Percentiles rank a stretch among this genome's conserved stretches.
These are phyloP conservation scores for Calonectria multiphialidica DNA, from an alignment of 2,329 filamentous ascomycete genomes.

Conservation along the genomic window DNA sequence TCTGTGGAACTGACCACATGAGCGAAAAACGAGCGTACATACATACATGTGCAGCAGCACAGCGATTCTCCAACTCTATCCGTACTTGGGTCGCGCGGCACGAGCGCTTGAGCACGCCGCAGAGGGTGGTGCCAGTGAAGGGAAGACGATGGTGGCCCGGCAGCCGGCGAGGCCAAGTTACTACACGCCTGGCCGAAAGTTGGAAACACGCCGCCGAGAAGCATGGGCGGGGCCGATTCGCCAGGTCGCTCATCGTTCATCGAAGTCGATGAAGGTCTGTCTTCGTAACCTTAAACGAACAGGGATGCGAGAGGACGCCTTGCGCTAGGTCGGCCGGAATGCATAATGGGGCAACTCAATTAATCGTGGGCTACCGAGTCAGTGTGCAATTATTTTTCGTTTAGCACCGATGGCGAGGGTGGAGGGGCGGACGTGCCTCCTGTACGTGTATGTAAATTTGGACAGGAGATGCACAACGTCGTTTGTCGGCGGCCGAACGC, in stretches of 20 bases:
- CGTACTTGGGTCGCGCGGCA: constrained; percentile 31
- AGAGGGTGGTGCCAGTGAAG: constrained; percentile 24
- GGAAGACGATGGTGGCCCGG: constrained; percentile 16
- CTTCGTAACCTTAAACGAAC: constrained; percentile 24
- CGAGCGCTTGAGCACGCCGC: constrained; percentile 35
- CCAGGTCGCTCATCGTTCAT: constrained; percentile 17
- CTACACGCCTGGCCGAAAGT: constrained; percentile 34
- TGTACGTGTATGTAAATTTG: constrained; percentile 1
- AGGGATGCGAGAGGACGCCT: constrained; percentile 12
- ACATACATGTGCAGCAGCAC: not conserved
- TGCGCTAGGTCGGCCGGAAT: constrained; percentile 18
- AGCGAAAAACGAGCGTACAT: not conserved
- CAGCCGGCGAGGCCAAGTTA: constrained; percentile 12
- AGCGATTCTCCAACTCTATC: not conserved
- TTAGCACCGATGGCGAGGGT: constrained; percentile 13
- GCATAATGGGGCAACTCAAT: constrained; percentile 17
- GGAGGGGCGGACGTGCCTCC: constrained; percentile 3
- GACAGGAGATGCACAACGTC: constrained; percentile 13
- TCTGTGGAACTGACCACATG: not conserved
- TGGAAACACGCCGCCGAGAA: constrained; percentile 37
- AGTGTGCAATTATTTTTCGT: constrained; percentile 15
- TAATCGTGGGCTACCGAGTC: constrained; percentile 14
- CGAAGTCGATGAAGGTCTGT: constrained; percentile 10
- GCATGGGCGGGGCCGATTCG: constrained; percentile 37
- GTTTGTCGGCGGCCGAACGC: constrained; percentile 28